Conservation (phyloP, 2,329 filamentous ascomycete species). For the Fusarium pilosicola region DNA sequence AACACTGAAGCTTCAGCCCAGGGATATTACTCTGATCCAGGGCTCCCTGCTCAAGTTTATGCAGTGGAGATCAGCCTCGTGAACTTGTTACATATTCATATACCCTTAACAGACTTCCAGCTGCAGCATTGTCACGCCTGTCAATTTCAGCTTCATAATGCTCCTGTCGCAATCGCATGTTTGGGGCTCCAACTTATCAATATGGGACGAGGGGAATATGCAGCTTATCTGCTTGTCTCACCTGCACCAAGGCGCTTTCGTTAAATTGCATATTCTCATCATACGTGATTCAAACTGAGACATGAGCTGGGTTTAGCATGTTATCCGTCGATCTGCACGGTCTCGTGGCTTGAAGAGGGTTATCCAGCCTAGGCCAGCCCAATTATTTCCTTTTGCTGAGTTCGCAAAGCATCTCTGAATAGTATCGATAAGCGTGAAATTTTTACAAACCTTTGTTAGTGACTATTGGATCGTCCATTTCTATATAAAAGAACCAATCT, state of each 20-base stretch:
- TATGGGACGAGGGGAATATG: slow-evolving; percentile 14
- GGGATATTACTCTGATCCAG: slow-evolving; percentile 37
- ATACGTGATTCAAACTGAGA: slow-evolving; percentile 15
- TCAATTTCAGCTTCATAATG: slow-evolving; percentile 1
- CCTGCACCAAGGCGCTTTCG: not conserved
- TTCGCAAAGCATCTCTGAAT: not conserved
- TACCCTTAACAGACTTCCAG: not conserved
- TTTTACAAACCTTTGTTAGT: not conserved
- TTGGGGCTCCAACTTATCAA: slow-evolving; percentile 3
- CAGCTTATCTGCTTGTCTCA: slow-evolving; percentile 29
- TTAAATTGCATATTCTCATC: not conserved
- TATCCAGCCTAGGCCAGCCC: not conserved
- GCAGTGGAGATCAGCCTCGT: slow-evolving; percentile 15
- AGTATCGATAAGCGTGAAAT: not conserved
- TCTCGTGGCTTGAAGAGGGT: not conserved
- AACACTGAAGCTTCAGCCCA: slow-evolving; percentile 43
- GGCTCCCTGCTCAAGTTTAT: slow-evolving; percentile 29
- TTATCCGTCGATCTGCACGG: slow-evolving; percentile 2
- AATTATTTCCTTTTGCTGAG: not conserved
- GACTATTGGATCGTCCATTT: too few species aligned
- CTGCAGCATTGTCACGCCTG: not conserved
- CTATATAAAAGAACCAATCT: not conserved
- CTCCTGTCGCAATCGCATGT: not conserved
- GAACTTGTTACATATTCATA: not conserved
- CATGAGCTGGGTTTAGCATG: slow-evolving; percentile 3